These are phyloP conservation scores for Cyclotella baltica DNA, from an alignment of 108 stramenopile species.

Conservation along the genomic window DNA sequence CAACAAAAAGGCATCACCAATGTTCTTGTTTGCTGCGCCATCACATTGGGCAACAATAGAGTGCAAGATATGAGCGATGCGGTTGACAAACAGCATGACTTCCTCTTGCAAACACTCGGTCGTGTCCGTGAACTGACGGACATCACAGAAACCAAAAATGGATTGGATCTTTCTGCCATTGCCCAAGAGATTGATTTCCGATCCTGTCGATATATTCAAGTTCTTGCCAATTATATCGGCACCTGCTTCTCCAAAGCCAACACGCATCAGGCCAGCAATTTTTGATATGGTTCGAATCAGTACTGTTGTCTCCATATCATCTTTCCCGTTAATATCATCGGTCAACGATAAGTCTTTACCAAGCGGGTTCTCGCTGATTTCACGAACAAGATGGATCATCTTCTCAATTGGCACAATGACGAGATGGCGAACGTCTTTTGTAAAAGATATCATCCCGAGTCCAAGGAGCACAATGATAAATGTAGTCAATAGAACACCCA, in stretches of 20 bases:
- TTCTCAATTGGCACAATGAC: conserved; percentile 83
- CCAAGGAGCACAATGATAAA: conserved; percentile 72
- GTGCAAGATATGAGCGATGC: conserved; percentile 75
- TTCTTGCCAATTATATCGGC: conserved; percentile 84
- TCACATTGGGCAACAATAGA: conserved; percentile 61
- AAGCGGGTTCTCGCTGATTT: conserved; percentile 69
- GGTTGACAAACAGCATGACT: conserved; percentile 86
- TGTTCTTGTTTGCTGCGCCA: conserved; percentile 83
- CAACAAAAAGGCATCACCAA: conserved; percentile 86
- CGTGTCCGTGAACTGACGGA: conserved; percentile 82
- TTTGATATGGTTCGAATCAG: conserved; percentile 79
- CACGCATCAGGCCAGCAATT: conserved; percentile 80
- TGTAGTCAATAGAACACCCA: conserved; percentile 61
- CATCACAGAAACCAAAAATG: conserved; percentile 85
- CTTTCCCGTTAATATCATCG: conserved; percentile 42
- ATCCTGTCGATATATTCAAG: conserved; percentile 53
- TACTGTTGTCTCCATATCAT: conserved; percentile 77
- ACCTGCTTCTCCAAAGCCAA: conserved; percentile 89
- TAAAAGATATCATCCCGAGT: conserved; percentile 62
- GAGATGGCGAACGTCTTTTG: conserved; percentile 67
- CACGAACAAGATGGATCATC: conserved; percentile 67
- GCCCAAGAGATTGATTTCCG: conserved; percentile 55
- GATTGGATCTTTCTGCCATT: conserved; percentile 71
- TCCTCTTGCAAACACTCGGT: conserved; percentile 86
- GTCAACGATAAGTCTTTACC: conserved; percentile 38